Base-by-base conservation (phyloP, 2,329 filamentous ascomycete genomes). In the Aspergillus terreus region DNA sequence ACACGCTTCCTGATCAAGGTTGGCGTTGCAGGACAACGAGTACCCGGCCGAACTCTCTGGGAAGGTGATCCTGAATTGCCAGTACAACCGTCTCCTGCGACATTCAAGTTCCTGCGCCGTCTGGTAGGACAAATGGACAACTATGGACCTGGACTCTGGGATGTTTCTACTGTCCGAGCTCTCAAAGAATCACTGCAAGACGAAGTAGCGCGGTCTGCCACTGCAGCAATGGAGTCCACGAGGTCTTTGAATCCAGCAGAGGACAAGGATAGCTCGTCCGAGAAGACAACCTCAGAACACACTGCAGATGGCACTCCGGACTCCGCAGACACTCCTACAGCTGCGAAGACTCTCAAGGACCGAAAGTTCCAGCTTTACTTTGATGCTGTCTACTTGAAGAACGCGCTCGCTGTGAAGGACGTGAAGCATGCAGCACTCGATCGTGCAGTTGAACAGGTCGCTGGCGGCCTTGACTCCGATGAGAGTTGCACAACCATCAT, bases 61-160 rank as follows among this genome's bases (percentile, higher is more conserved):
- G 90, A 95, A 65, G 88, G 88, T 0, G 76, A 82, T 35, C 88
- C 88, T 0, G 77, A 83, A 23, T 68, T 96, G 40, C 92, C 92
- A 0, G 78, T 84, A 5, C 89, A 94, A 62, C 90, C 90, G 1
- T 92, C 90, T 0, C 85, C 89, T 0, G 78, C 79, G 17, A 76
- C 84, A 0, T 95, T 95, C 64, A 82, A 80, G 53, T 85, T 95
- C 49, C 64, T 96, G 45, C 82, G 83, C 21, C 77, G 77, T 42
- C 65, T 95, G 25, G 81, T 82, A 4, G 72, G 75, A 44, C 76
- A 79, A 4, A 95, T 96, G 90, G 80, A 80, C 3, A 75, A 78
- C 11, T 75, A 81, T 3, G 92, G 92, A 0, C 76, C 82, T 43
- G 92, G 96, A 66, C 70, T 96, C 2, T 97, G 92, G 92, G 91